Evolutionary conservation across 1,284 basidiomycete genomes (phyloP).

Genomic region (Agroathelia rolfsii): DNA sequence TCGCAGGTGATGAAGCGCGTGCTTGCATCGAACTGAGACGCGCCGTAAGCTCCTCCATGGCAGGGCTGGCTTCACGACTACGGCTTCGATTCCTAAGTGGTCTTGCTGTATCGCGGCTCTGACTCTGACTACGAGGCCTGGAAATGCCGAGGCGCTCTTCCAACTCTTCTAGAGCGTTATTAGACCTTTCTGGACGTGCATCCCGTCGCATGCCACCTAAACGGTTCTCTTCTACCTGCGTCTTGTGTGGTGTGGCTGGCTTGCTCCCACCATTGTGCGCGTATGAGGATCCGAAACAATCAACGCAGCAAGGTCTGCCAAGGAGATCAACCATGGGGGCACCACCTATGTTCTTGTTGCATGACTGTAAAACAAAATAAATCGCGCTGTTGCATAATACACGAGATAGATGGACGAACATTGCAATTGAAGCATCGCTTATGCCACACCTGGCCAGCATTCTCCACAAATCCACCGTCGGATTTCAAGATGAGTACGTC

Average conservation of each 20-base stretch:
- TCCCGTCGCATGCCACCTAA: no score
- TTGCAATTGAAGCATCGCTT: conserved; percentile 67
- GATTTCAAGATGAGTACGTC: conserved; percentile 64
- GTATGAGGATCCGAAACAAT: conserved; percentile 68
- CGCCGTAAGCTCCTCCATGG: conserved; percentile 46
- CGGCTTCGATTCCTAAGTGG: no score
- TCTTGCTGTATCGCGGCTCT: no score
- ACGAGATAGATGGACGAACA: no score
- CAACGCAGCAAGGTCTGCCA: conserved; percentile 63
- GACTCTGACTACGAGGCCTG: no score
- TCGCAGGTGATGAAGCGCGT: no score
- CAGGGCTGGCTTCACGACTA: conserved; percentile 54
- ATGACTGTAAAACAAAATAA: no score
- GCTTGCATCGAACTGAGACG: conserved; percentile 36
- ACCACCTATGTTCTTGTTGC: conserved; percentile 60
- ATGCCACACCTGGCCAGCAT: conserved; percentile 63
- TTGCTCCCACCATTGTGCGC: conserved; percentile 46
- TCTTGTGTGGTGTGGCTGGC: conserved; percentile 36
- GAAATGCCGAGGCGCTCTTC: conserved; percentile 45
- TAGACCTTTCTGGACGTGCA: conserved; percentile 24
- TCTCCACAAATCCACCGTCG: conserved; percentile 69
- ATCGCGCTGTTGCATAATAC: no score
- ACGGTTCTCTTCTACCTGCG: conserved; percentile 13
- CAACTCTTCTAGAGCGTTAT: conserved; percentile 45
- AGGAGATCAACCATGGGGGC: conserved; percentile 72